phyloP scores from a whole-genome alignment of 805 yeast genomes.

The Candida berthetii region DNA sequence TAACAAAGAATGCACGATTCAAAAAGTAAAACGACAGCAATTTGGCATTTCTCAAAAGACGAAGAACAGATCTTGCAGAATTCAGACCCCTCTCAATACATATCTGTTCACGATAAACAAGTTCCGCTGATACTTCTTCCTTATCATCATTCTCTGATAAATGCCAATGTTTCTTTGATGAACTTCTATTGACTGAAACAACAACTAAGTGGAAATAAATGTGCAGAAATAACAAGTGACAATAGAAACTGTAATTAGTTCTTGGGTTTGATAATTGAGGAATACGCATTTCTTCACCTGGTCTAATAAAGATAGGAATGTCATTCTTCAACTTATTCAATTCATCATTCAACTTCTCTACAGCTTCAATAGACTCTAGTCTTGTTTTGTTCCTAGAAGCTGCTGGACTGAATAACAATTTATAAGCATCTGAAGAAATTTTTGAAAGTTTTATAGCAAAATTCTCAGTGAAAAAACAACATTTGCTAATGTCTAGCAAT shows the following conservation, averaged over 20 bases:
- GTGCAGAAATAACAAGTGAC: conserved; percentile 1
- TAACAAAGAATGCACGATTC: neutral
- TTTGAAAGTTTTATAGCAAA: conserved; percentile 1
- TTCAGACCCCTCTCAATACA: neutral
- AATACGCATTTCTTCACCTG: conserved; percentile 4
- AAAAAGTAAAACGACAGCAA: neutral
- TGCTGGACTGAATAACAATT: conserved; percentile 5
- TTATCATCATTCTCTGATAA: neutral
- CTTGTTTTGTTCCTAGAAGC: conserved; percentile 5
- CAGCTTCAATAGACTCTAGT: conserved; percentile 2
- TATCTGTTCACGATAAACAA: no score
- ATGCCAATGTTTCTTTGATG: conserved; percentile 4
- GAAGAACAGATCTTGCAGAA: neutral
- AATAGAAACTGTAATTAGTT: neutral
- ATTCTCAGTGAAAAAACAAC: conserved; percentile 1
- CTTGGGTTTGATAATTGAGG: conserved; percentile 1
- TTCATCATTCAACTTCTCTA: conserved; percentile 2
- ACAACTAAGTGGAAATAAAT: conserved; percentile 4
- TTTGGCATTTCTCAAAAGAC: no score
- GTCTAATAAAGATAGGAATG: conserved; percentile 7
- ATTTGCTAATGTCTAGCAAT: neutral
- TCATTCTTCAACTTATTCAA: conserved; percentile 1
- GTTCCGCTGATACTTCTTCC: no score
- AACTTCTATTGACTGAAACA: conserved; percentile 6
- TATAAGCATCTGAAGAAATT: conserved; percentile 4